A percentile compares a stretch with the other conserved stretches of the same genome.
Conservation (phyloP, 768 basidiomycete species). For the Hydnum rufescens region DNA sequence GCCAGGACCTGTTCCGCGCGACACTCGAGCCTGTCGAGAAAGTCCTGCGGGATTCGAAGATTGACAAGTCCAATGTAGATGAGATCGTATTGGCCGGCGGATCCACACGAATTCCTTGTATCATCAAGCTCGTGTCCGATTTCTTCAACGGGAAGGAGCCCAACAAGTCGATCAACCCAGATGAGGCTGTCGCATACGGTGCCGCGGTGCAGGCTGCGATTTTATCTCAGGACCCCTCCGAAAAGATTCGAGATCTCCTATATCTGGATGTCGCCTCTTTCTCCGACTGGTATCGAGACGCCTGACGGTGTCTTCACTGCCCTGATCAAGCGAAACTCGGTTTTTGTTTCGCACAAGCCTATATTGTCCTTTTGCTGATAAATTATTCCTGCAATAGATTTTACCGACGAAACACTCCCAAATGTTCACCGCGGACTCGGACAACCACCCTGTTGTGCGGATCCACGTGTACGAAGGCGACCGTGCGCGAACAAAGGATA, state of each 20-base stretch:
- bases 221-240: conserved; percentile 28
- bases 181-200: conserved; percentile 25
- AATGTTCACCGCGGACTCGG: conserved; percentile 97
- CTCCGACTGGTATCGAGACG: conserved; percentile 75
- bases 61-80: conserved; percentile 29
- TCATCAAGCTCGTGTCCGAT: conserved; percentile 43
- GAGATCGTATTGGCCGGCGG: conserved; percentile 31
- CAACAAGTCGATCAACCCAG: conserved; percentile 46
- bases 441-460: conserved; percentile 96
- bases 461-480: conserved; percentile 98
- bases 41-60: conserved; percentile 32
- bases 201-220: conserved; percentile 30
- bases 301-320: conserved; percentile 98
- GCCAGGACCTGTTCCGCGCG: conserved; percentile 26
- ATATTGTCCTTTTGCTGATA: no score
- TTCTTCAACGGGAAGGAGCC: conserved; percentile 50
- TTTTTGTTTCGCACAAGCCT: no score
- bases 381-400: no score
- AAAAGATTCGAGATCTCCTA: conserved; percentile 27
- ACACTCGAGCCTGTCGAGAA: conserved; percentile 31
- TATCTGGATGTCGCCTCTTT: conserved; percentile 36
- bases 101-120: conserved; percentile 30
- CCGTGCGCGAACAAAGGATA: conserved; percentile 95
- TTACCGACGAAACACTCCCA: conserved; percentile 98
- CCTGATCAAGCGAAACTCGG: conserved; percentile 92